Conservation (phyloP, 2,329 filamentous ascomycete species). For the Cercospora janseana region DNA sequence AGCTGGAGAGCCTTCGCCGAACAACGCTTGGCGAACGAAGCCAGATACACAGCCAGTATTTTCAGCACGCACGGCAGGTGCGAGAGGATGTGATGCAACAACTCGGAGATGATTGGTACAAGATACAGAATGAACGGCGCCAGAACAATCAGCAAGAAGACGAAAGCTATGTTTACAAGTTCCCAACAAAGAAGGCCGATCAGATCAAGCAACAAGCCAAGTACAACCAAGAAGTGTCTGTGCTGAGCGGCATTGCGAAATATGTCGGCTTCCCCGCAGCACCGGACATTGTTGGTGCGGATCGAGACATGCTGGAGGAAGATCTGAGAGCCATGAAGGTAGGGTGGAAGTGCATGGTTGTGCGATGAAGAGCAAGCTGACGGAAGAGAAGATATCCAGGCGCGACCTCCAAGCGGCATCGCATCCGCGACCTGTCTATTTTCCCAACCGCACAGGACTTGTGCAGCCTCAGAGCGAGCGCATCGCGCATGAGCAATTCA, state of each 20-base stretch:
- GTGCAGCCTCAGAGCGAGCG: constrained; percentile 33
- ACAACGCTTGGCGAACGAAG: constrained; percentile 77
- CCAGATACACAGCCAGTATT: constrained; percentile 86
- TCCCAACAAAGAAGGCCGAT: constrained; percentile 71
- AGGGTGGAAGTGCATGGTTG: constrained; percentile 39
- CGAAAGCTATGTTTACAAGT: constrained; percentile 77
- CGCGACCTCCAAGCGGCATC: constrained; percentile 25
- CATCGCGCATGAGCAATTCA: constrained; percentile 65
- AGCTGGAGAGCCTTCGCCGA: constrained; percentile 68
- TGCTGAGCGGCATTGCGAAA: constrained; percentile 86
- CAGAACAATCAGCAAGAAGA: constrained; percentile 74
- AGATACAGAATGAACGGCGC: constrained; percentile 84
- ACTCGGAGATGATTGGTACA: constrained; percentile 86
- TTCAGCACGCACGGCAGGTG: constrained; percentile 78
- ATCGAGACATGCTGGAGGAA: constrained; percentile 72
- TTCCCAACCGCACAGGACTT: constrained; percentile 23
- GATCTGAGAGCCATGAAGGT: constrained; percentile 90
- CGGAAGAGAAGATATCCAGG: constrained; percentile 28
- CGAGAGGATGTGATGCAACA: constrained; percentile 76
- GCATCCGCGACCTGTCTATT: constrained; percentile 28
- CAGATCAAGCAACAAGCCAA: constrained; percentile 81
- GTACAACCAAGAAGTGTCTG: constrained; percentile 92
- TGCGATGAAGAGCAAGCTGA: constrained; percentile 13
- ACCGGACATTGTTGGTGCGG: constrained; percentile 75
- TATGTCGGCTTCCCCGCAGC: constrained; percentile 95